Base-by-base conservation (phyloP, 345 rosid species). In the Alliaria petiolata region DNA sequence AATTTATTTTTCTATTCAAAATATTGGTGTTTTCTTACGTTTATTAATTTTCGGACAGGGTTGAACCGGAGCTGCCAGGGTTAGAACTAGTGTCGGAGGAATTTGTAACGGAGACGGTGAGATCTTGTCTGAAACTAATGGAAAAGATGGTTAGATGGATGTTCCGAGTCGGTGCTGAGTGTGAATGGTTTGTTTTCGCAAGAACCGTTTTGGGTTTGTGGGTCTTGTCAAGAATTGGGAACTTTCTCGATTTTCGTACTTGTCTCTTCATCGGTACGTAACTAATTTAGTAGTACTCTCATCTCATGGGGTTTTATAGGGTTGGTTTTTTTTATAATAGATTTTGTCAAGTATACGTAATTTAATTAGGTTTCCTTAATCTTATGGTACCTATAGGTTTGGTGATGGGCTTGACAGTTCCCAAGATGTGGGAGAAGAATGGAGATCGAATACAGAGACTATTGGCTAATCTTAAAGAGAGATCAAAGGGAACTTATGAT, bases 131-230 rank as follows among this genome's bases (percentile, higher is more conserved):
- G 64, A 63, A 36, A 22, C 5, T 66, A 22, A 54, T 67, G 15
- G 84, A 79, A 56, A 70, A 57, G 64, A 78, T 9, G 1, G 38
- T 78, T 28, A 30, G 71, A 69, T 84, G 90, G 86, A 78, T 81
- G 80, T 62, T 80, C 15, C 26, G 34, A 6, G 81, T 79, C 26
- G 70, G 78, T 49, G 75, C 74, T 2, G 83, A 73, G 60, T 67
- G 67, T 33, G 79, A 81, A 11, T 79, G 82, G 86, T 67, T 70
- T 16, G 47, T 73, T 0, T 81, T 83, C 26, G 79, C 58, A 1
- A 50, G 70, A 49, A 73, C 72, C 5, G 42, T 78, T 30, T 77
- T 59, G 8, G 80, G 75, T 3, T 26, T 87, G 8, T 68, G 74
- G 74, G 17, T 72, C 40, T 65, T 73, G 26, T 64, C 71, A 55